Percentiles rank a stretch among this genome's conserved stretches.
Evolutionary conservation across 1,284 basidiomycete species (phyloP).

Genomic region (Pyrrhoderma lamaoense): DNA sequence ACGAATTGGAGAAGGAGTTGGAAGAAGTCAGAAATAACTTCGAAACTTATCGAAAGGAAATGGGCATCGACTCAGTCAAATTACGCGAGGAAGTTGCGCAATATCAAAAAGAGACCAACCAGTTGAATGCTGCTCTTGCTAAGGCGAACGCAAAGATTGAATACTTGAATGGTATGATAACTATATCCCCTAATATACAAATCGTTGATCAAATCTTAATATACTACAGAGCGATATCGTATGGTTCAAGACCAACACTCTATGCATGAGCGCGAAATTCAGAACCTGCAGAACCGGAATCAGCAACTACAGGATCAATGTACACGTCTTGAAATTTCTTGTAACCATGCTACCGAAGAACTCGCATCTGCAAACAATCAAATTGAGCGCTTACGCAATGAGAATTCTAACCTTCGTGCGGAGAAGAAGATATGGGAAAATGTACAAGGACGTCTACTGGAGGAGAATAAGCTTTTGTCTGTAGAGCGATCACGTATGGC

Average conservation of each 20-base stretch:
- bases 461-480: conserved; percentile 77
- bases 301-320: conserved; percentile 63
- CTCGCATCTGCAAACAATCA: conserved; percentile 47
- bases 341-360: conserved; percentile 56
- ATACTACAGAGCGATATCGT: conserved; percentile 49
- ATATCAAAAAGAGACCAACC: conserved; percentile 62
- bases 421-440: conserved; percentile 92
- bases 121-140: conserved; percentile 61
- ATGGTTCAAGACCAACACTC: conserved; percentile 57
- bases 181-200: conserved; percentile 1
- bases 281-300: conserved; percentile 56
- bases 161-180: conserved; percentile 53
- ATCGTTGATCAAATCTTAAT: background rate
- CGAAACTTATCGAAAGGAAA: conserved; percentile 73
- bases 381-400: conserved; percentile 73
- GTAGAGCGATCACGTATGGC: conserved; percentile 79
- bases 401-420: conserved; percentile 77
- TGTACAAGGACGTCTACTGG: conserved; percentile 69
- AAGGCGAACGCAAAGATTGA: conserved; percentile 78
- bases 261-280: conserved; percentile 51
- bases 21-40: conserved; percentile 69
- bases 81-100: conserved; percentile 61
- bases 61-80: conserved; percentile 62
- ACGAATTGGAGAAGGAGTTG: conserved; percentile 46
- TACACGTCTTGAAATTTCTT: conserved; percentile 60